A percentile compares a stretch with the other conserved stretches of the same genome.
Conservation (phyloP, 1,139 yeast genomes). For the Suhomyces anneliseae region DNA sequence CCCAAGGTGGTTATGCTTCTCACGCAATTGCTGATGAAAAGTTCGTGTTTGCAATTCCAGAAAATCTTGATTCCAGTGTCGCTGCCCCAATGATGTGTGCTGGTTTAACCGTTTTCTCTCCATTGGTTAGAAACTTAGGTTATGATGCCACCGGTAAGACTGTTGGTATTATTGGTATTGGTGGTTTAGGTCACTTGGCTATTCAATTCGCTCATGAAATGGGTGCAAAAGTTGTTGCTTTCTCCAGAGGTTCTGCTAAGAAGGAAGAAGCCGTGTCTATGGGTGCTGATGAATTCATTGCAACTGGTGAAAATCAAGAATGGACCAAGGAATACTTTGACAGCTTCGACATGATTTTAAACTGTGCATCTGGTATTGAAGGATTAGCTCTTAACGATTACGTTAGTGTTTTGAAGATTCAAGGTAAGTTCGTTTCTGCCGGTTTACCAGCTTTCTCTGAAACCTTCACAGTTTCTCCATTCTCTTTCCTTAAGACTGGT, state of each 20-base stretch:
- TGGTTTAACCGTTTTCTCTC: constrained; percentile 54
- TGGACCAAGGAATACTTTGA: constrained; percentile 37
- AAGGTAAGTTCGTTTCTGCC: constrained; percentile 26
- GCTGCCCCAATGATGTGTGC: constrained; percentile 58
- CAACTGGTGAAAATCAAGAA: constrained; percentile 43
- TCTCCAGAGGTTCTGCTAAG: constrained; percentile 51
- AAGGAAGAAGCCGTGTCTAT: constrained; percentile 50
- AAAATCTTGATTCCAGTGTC: constrained; percentile 34
- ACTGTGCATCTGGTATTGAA: constrained; percentile 49
- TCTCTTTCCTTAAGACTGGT: constrained; percentile 47
- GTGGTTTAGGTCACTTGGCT: constrained; percentile 64
- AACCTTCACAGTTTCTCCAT: constrained; percentile 41
- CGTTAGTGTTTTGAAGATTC: constrained; percentile 23
- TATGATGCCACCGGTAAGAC: constrained; percentile 41
- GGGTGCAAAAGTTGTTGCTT: constrained; percentile 57
- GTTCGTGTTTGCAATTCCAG: constrained; percentile 51
- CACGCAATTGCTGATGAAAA: constrained; percentile 49
- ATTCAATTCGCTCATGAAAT: constrained; percentile 56
- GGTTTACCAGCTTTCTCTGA: constrained; percentile 28
- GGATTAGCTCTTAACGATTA: constrained; percentile 23
- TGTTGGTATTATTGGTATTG: constrained; percentile 59
- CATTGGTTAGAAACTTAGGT: constrained; percentile 40
- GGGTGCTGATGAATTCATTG: constrained; percentile 55
- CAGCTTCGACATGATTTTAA: constrained; percentile 45
- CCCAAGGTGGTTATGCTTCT: constrained; percentile 57